Conservation (phyloP, 768 basidiomycete species). For the Cantharellus anzutake region DNA sequence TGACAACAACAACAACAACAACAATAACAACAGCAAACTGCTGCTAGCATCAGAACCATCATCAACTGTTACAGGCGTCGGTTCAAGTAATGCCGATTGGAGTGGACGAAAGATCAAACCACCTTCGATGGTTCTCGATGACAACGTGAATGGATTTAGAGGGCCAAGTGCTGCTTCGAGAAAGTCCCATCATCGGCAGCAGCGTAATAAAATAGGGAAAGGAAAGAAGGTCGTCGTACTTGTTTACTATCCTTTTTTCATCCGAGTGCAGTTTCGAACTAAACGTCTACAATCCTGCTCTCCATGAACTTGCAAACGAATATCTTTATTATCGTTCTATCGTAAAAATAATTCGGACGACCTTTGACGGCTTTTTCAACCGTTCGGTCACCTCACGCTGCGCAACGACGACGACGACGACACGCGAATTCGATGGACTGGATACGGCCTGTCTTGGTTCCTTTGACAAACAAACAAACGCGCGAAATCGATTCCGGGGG, state of each 20-base stretch:
- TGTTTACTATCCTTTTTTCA: no score
- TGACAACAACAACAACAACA: slow-evolving; percentile 20
- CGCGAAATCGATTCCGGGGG: no score
- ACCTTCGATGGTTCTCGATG: slow-evolving; percentile 77
- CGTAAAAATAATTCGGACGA: neutral
- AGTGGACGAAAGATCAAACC: slow-evolving; percentile 69
- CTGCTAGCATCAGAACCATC: neutral
- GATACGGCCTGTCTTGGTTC: no score
- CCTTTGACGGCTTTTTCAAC: slow-evolving; percentile 1
- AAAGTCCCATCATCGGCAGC: slow-evolving; percentile 11
- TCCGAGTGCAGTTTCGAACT: no score
- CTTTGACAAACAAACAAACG: neutral
- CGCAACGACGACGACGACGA: no score
- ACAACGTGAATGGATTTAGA: slow-evolving; percentile 66
- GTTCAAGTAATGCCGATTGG: slow-evolving; percentile 35
- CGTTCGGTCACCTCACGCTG: neutral
- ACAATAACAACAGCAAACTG: slow-evolving; percentile 9
- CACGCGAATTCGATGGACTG: no score
- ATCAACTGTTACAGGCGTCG: neutral
- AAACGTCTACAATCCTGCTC: no score
- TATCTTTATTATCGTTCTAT: neutral
- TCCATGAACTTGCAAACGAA: neutral
- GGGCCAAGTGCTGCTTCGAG: slow-evolving; percentile 13
- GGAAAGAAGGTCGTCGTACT: slow-evolving; percentile 37
- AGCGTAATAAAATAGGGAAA: slow-evolving; percentile 12